Evolutionary conservation across 257 asterid genomes (phyloP).

Genomic region (Petunia secreta): DNA sequence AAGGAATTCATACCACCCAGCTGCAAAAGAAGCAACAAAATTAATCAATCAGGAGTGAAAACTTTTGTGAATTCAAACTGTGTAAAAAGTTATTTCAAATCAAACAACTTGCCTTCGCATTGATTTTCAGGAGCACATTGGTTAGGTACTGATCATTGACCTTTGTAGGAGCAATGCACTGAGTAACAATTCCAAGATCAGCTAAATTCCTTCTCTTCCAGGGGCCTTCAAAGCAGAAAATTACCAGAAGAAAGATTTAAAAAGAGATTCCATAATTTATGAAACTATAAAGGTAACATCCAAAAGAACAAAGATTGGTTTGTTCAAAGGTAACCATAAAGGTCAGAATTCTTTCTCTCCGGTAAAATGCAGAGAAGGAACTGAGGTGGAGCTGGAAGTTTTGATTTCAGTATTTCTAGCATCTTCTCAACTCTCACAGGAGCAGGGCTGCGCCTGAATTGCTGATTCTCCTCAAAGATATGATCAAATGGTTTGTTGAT

Average conservation of each 20-base stretch:
- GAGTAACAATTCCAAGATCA: slow-evolving; percentile 62
- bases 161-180: slow-evolving; percentile 64
- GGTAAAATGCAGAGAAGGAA: slow-evolving; percentile 70
- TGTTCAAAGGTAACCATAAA: slow-evolving; percentile 51
- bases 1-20: slow-evolving; percentile 75
- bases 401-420: slow-evolving; percentile 39
- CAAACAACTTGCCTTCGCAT: slow-evolving; percentile 55
- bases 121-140: slow-evolving; percentile 66
- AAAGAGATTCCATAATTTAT: not conserved
- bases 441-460: slow-evolving; percentile 51
- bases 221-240: slow-evolving; percentile 55
- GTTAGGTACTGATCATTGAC: slow-evolving; percentile 77
- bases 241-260: slow-evolving; percentile 14
- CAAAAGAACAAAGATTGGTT: slow-evolving; percentile 3
- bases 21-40: slow-evolving; percentile 39
- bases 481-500: slow-evolving; percentile 34
- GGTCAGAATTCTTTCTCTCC: slow-evolving; percentile 64
- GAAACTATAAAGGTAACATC: not conserved
- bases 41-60: not conserved
- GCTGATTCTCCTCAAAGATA: slow-evolving; percentile 46
- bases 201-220: slow-evolving; percentile 70
- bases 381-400: slow-evolving; percentile 55
- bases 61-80: not conserved
- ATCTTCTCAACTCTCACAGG: slow-evolving; percentile 60
- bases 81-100: not conserved